Evolutionary conservation across 768 basidiomycete genomes (phyloP), one percentile per base, ranked within the genome.

Genomic region (Phlebiopsis flavidoalba): DNA sequence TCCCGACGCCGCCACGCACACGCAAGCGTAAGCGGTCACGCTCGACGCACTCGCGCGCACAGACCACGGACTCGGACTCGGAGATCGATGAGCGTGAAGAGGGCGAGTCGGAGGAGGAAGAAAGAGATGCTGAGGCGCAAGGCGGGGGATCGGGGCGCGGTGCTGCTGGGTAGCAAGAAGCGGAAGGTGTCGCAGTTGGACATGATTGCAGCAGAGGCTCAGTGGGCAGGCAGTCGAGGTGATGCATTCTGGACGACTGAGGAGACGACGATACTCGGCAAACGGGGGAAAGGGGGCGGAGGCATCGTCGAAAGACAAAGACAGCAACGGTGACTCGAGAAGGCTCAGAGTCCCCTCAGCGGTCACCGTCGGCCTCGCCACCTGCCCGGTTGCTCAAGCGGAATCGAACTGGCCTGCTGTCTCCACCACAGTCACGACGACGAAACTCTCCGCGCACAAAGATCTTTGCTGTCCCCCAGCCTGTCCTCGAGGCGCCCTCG

Each of bases 1-100:
- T 89, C 22, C 86, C 85, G 40, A 89, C 87, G 0, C 87, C 87
- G 21, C 87, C 87, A 0, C 74, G 82, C 31, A 87, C 86, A 8
- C 76, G 81, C 59, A 85, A 79, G 62, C 77, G 76, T 19, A 79
- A 76, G 59, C 76, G 75, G 43, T 68, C 74, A 7, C 77, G 79
- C 21, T 70, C 77, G 52, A 73, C 72, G 0, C 66, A 67, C 37
- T 78, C 79, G 17, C 76, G 76, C 36, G 78, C 79, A n/a, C n/a
- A n/a, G n/a, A n/a, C 26, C 45, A 81, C 80, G 22, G 79, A 82
- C 60, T 70, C 70, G 33, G 79, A 81, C 55, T 63, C 65, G 0
- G 70, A 70, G 57, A 64, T 65, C 43, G 67, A 63, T n/a, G 58
- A 51, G n/a, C 62, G 58, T 19, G 60, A 53, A 24, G 58, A 53